Conservation (phyloP, 2,329 filamentous ascomycete genomes). For the Fusarium paranaense region DNA sequence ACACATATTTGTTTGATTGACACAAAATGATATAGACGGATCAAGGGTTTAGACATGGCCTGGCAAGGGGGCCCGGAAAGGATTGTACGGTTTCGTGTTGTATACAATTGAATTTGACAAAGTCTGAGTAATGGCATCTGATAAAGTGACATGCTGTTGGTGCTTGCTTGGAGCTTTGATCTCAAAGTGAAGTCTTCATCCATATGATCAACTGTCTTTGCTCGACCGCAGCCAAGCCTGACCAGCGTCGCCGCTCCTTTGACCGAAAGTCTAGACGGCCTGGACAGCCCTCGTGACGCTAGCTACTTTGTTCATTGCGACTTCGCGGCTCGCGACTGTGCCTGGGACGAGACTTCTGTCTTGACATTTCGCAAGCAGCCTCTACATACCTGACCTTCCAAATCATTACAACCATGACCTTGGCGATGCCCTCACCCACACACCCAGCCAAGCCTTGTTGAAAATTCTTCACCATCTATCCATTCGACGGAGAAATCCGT, state of each 20-base stretch:
- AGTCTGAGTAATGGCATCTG: not conserved
- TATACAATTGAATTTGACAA: not conserved
- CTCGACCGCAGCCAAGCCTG: not conserved
- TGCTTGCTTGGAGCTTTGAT: not conserved
- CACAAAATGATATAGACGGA: not conserved
- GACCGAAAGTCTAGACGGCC: not conserved
- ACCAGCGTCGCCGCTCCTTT: not conserved
- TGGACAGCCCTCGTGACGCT: not conserved
- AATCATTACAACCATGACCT: not conserved
- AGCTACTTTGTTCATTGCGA: not conserved
- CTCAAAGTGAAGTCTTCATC: not conserved
- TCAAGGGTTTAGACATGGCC: not conserved
- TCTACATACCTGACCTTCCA: not conserved
- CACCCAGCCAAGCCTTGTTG: not conserved
- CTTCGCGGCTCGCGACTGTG: not conserved
- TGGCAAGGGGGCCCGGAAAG: not conserved
- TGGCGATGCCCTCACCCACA: not conserved
- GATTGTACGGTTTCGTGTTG: not conserved
- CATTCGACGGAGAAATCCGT: not conserved
- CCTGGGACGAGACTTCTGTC: not conserved
- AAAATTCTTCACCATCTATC: not conserved
- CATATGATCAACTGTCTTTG: not conserved
- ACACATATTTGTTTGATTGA: not conserved
- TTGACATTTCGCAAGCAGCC: not conserved
- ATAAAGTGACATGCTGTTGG: not conserved